Percentiles rank a stretch among this genome's conserved stretches.
Conservation (phyloP, 2,329 filamentous ascomycete genomes). For the Dothistroma pini region DNA sequence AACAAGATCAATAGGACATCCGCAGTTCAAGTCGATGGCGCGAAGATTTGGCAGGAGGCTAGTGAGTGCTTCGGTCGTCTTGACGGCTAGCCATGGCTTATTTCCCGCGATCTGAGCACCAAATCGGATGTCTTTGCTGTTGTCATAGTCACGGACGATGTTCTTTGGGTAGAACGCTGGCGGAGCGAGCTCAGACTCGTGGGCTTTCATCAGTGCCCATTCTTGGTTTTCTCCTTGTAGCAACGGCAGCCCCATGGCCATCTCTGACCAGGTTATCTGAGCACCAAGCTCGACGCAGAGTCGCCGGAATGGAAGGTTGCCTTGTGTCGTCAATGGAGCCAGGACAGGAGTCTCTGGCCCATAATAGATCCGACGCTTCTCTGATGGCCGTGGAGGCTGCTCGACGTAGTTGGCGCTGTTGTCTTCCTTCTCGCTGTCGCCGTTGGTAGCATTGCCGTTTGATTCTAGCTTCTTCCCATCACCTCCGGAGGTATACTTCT, state of each 20-base stretch:
- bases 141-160: constrained; percentile 73
- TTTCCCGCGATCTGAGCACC: constrained; percentile 90
- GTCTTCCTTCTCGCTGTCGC: constrained; percentile 53
- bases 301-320: constrained; percentile 89
- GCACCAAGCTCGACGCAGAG: constrained; percentile 86
- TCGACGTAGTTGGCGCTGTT: constrained; percentile 79
- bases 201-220: constrained; percentile 92
- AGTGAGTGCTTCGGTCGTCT: constrained; percentile 78
- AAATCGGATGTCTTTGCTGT: constrained; percentile 78
- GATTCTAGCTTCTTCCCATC: constrained; percentile 22
- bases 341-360: constrained; percentile 87
- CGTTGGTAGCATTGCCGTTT: constrained; percentile 20
- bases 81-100: constrained; percentile 86
- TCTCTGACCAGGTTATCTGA: constrained; percentile 94
- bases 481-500: constrained; percentile 52
- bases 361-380: constrained; percentile 93
- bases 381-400: constrained; percentile 80
- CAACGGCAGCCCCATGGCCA: constrained; percentile 89
- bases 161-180: constrained; percentile 61
- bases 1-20: constrained; percentile 93
- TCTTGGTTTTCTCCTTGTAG: constrained; percentile 87
- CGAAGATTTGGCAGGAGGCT: constrained; percentile 76
- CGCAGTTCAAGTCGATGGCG: constrained; percentile 92
- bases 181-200: constrained; percentile 73
- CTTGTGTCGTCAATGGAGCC: constrained; percentile 94